These are phyloP conservation scores for Silene coronaria DNA, from an alignment of 179 eudicot genomes.

Conservation along the genomic window DNA sequence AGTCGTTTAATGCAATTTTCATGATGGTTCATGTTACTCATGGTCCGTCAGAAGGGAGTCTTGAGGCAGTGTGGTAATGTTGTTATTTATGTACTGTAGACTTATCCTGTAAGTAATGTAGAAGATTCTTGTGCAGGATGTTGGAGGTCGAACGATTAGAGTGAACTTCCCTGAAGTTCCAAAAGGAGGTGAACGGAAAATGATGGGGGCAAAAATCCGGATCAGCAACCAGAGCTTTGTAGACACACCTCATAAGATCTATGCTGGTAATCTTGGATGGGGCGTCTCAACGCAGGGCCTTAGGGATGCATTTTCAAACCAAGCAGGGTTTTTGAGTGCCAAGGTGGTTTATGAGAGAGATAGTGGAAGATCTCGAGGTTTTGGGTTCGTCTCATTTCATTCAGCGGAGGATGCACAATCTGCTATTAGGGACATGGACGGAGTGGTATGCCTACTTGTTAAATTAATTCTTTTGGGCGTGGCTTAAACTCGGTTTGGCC, in stretches of 20 bases:
- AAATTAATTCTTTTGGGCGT: background rate
- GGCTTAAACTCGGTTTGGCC: background rate
- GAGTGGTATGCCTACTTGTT: constrained; percentile 42
- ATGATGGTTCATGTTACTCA: no score
- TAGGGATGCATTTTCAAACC: constrained; percentile 50
- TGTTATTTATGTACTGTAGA: no score
- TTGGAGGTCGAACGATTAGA: constrained; percentile 78
- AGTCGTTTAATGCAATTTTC: no score
- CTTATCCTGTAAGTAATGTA: background rate
- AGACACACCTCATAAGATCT: constrained; percentile 82
- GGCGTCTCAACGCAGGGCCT: constrained; percentile 58
- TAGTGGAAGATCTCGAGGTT: constrained; percentile 74
- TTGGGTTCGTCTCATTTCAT: constrained; percentile 68
- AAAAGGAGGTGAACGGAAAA: constrained; percentile 73
- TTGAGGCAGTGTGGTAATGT: no score
- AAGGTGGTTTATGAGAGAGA: constrained; percentile 76
- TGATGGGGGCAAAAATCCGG: constrained; percentile 47
- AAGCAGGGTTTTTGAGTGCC: constrained; percentile 68
- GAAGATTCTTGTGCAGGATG: constrained; percentile 40
- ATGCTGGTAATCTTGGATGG: constrained; percentile 88
- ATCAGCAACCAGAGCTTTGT: constrained; percentile 49
- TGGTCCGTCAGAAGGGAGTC: no score
- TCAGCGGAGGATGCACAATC: constrained; percentile 58
- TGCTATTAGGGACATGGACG: constrained; percentile 66
- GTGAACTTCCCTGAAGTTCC: constrained; percentile 96